Evolutionary conservation across 495 filamentous ascomycete species (phyloP), one percentile per base, ranked within the genome.

Genomic region (Podospora pseudopauciseta): DNA sequence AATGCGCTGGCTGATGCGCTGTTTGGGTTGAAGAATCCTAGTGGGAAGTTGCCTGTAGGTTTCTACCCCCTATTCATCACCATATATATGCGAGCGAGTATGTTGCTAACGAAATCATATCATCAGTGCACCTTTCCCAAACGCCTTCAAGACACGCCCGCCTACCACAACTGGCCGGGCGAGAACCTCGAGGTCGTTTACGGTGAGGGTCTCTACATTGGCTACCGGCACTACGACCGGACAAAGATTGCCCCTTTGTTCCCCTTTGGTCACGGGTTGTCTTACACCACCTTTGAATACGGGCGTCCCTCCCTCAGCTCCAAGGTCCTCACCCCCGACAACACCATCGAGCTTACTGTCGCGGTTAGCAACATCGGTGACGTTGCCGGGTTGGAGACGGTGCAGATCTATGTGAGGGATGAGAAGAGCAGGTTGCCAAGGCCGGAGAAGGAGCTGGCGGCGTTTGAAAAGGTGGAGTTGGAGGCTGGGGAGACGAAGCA

Each of bases 1-100:
- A 92, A 94, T 68, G 91, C 94, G 1, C 78, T 99, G 15, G 86
- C 87, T 0, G 94, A 97, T 75, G 88, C 97, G 20, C 82, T 99
- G 2, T 95, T 97, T 67, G 95, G 94, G 4, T 84, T 87, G 13
- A 82, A 87, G 23, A 94, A 94, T 74, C 94, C 93, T 6, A 94
- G 90, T 64, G 95, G 95, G 2, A 91, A 91, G 54, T 84, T 98
- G 11, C 95, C 95, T 16, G 88, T 83, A 72, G 68, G 79, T 68
- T 13, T 49, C 9, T 49, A 23, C 23, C 23, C 23, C 15, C 7
- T 18, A 2, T n/a, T 59, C 7, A 16, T 2, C 49, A 13, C 5
- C 2, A n/a, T 19, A 34, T 23, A 23, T 23, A 23, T 23, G 23
- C 23, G 23, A 23, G 23, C 23, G 20, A 11, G 32, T 28, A 16